phyloP scores from a whole-genome alignment of 441 rosid species.

The Syzygium syzygioides region DNA sequence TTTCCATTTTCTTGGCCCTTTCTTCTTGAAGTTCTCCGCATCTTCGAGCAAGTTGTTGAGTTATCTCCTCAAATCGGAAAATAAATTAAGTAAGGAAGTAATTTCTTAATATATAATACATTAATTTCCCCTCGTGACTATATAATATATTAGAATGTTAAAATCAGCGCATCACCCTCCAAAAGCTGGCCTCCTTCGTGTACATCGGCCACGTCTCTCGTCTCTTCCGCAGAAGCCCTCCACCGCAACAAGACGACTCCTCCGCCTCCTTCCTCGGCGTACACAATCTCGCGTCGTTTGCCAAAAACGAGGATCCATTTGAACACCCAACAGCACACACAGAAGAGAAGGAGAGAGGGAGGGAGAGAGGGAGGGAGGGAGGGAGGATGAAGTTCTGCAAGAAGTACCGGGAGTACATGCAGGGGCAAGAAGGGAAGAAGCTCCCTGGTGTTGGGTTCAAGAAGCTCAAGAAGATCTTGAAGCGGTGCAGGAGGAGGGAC shows the following conservation, averaged over 20 bases:
- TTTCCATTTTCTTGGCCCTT: no score
- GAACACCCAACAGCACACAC: background rate
- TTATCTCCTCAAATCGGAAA: background rate
- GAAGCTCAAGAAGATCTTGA: constrained; percentile 78
- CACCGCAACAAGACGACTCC: background rate
- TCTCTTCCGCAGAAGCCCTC: background rate
- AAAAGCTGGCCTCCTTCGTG: background rate
- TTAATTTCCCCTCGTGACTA: background rate
- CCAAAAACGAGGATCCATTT: background rate
- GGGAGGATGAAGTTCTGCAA: constrained; percentile 81
- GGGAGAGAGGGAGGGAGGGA: background rate
- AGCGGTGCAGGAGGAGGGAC: constrained; percentile 44
- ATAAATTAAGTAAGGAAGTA: background rate
- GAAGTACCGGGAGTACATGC: constrained; percentile 79
- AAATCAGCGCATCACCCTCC: no score
- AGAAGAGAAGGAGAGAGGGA: background rate
- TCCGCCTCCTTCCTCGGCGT: no score
- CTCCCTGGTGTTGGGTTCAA: constrained; percentile 81
- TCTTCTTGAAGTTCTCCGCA: no score
- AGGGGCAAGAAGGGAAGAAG: constrained; percentile 42
- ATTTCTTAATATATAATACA: background rate
- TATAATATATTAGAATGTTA: no score
- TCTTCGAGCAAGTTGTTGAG: background rate
- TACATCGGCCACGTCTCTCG: background rate
- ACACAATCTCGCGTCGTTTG: background rate